Conservation (phyloP, 768 basidiomycete genomes). For the Tricholomella constricta region DNA sequence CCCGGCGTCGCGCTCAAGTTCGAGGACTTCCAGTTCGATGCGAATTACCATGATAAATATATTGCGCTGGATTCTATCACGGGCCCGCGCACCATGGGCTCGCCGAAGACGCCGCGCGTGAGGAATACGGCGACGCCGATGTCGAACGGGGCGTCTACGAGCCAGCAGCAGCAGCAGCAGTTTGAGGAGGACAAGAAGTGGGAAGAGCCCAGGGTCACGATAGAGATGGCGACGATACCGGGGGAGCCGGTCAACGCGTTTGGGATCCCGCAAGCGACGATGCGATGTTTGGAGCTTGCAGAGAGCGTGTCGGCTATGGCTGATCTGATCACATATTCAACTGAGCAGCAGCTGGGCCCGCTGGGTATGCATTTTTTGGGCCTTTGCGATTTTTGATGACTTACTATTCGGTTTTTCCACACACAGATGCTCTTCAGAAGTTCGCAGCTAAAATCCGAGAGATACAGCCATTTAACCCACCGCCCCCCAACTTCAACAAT, state of each 20-base stretch:
- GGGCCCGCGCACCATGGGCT: slow-evolving; percentile 48
- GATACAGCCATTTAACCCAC: slow-evolving; percentile 27
- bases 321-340: slow-evolving; percentile 71
- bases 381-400: slow-evolving; percentile 2
- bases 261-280: slow-evolving; percentile 86
- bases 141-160: slow-evolving; percentile 22
- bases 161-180: slow-evolving; percentile 22
- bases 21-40: slow-evolving; percentile 74
- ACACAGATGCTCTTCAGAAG: slow-evolving; percentile 42
- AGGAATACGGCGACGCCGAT: slow-evolving; percentile 26
- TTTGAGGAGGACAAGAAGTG: slow-evolving; percentile 59
- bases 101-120: slow-evolving; percentile 38
- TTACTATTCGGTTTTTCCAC: slow-evolving; percentile 4
- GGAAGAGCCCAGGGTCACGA: slow-evolving; percentile 65
- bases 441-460: slow-evolving; percentile 43
- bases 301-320: slow-evolving; percentile 83
- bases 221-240: slow-evolving; percentile 68
- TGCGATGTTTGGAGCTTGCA: slow-evolving; percentile 86
- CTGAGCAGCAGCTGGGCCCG: slow-evolving; percentile 56
- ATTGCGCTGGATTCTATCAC: slow-evolving; percentile 65
- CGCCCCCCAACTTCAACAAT: slow-evolving; percentile 11
- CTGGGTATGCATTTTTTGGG: slow-evolving; percentile 49
- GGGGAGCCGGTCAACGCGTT: slow-evolving; percentile 86
- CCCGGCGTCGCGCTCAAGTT: slow-evolving; percentile 54
- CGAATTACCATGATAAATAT: slow-evolving; percentile 71